Base-by-base conservation (phyloP, 331 rosid species). In the Erythrophleum ivorense region DNA sequence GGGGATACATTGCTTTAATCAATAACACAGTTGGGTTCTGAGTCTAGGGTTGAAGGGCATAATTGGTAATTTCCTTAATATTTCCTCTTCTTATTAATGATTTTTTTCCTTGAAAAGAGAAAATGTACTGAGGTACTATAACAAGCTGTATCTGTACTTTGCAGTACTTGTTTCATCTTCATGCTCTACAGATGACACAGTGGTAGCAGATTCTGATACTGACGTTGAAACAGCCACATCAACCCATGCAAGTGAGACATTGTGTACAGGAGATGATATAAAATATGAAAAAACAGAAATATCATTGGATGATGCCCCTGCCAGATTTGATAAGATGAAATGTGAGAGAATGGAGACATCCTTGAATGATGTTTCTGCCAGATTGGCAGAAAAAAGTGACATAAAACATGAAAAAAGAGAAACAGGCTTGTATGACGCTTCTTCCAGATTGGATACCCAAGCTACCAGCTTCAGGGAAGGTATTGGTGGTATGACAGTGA, bases 121-220 rank as follows among this genome's bases (percentile, higher is more conserved):
- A 55, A 82, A 58, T 71, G 7, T 34, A 73, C 21, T 9, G 48
- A 77, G 81, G 68, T 71, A 21, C 66, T 24, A 45, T 72, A 78
- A 53, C 81, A 78, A 73, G 75, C 55, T 81, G 29, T 59, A 0
- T 85, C 55, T 77, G 60, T 79, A 57, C 14, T 72, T 78, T 90
- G 96, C 92, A 93, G 98, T 91, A 71, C 79, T 87, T 75, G 91
- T 91, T 69, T 93, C 98, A 85, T 91, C 97, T 43, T 90, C 98
- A 46, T 91, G 98, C 89, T 93, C 98, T 58, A 90, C 98, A 15
- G 98, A 95, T 5, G 98, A 93, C 84, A 95, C 98, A 9, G 70
- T 93, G 57, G 98, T 95, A 38, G 97, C 94, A 73, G 98, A 95
- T 89, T 93, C 98, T 50, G 98, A 95, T 65, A 84, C 85, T 6